Evolutionary conservation across 768 basidiomycete species (phyloP).

Genomic region (Hirschioporus abietinus): DNA sequence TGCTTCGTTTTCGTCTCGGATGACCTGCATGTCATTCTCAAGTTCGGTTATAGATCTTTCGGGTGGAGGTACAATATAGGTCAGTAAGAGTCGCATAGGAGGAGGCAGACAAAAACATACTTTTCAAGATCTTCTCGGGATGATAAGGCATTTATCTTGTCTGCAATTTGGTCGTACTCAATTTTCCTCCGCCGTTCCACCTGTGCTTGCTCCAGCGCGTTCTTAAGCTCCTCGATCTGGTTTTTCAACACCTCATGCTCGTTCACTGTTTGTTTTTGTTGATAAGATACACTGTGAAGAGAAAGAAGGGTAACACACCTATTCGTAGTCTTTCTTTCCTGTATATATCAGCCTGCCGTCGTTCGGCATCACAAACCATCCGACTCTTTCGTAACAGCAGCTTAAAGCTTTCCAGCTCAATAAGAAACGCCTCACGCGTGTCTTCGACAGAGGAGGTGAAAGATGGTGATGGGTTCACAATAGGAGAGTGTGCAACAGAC

Average conservation of each 20-base stretch:
- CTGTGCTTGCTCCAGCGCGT: constrained; percentile 73
- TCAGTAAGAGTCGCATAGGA: neutral
- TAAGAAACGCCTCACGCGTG: constrained; percentile 71
- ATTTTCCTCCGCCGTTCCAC: constrained; percentile 71
- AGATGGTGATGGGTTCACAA: constrained; percentile 29
- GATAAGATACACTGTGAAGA: constrained; percentile 5
- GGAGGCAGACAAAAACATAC: constrained; percentile 41
- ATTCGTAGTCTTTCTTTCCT: constrained; percentile 65
- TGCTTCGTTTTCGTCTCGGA: constrained; percentile 67
- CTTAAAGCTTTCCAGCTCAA: constrained; percentile 75
- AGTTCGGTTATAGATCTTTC: constrained; percentile 59
- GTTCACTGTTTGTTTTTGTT: constrained; percentile 40
- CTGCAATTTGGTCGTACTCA: constrained; percentile 80
- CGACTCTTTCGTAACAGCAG: constrained; percentile 68
- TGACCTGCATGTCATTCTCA: constrained; percentile 75
- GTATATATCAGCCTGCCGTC: constrained; percentile 81
- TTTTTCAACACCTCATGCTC: constrained; percentile 62
- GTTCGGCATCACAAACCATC: constrained; percentile 84
- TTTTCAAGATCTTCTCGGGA: constrained; percentile 70
- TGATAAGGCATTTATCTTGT: constrained; percentile 75
- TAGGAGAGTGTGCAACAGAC: constrained; percentile 46
- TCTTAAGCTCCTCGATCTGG: constrained; percentile 77
- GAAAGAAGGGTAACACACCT: constrained; percentile 40
- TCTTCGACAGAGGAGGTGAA: constrained; percentile 46
- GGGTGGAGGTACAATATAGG: neutral